A percentile compares a stretch with the other conserved stretches of the same genome.
Evolutionary conservation across 495 filamentous ascomycete species (phyloP).

Genomic region (Xylaria venustula): DNA sequence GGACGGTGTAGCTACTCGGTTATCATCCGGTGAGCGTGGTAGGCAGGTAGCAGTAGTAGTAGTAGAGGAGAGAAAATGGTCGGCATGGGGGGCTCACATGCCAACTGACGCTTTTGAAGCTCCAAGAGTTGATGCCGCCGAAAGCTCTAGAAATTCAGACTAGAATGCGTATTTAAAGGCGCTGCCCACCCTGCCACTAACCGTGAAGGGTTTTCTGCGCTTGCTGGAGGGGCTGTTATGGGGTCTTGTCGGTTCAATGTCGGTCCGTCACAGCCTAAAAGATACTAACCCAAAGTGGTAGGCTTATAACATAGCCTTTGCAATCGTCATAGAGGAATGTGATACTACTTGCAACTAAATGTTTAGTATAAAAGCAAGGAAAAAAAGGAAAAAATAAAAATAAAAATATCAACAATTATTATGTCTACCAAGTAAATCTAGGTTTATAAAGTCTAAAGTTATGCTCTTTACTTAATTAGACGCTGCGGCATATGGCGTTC

Average conservation of each 20-base stretch:
- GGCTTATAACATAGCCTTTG: too few species aligned
- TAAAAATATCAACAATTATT: too few species aligned
- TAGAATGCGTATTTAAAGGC: constrained; percentile 13
- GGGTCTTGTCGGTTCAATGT: not conserved
- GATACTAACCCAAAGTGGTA: too few species aligned
- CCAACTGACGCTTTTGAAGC: constrained; percentile 19
- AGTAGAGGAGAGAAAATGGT: constrained; percentile 12
- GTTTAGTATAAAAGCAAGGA: too few species aligned
- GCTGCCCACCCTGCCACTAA: not conserved
- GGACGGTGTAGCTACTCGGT: constrained; percentile 26
- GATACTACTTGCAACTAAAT: too few species aligned
- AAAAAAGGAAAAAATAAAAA: too few species aligned
- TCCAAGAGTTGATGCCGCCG: constrained; percentile 24
- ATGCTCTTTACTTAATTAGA: not conserved
- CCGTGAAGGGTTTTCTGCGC: not conserved
- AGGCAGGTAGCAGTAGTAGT: constrained; percentile 20
- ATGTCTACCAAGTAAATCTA: too few species aligned
- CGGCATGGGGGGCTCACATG: constrained; percentile 27
- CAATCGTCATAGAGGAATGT: too few species aligned
- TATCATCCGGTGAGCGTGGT: constrained; percentile 30
- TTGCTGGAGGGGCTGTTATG: not conserved
- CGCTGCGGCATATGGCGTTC: constrained; percentile 13
- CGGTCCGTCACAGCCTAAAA: too few species aligned
- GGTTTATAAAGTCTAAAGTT: too few species aligned
- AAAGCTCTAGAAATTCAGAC: constrained; percentile 34